Evolutionary conservation across 441 rosid genomes (phyloP).

Genomic region (Bocquillonia castaneifolia): DNA sequence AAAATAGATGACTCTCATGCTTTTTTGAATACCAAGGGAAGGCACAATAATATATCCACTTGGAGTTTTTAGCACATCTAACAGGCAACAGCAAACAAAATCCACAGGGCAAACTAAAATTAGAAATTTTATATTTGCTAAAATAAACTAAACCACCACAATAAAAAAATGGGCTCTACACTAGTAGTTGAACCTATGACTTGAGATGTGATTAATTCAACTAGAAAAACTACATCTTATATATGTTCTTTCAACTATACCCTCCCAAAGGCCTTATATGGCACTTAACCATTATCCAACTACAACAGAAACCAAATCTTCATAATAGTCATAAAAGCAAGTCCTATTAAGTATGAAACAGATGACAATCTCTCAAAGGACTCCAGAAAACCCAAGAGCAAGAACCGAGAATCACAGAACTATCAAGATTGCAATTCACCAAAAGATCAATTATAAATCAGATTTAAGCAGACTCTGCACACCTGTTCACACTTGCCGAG

Average conservation of each 20-base stretch:
- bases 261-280: not conserved
- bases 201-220: not conserved
- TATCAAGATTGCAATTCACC: slow-evolving; percentile 7
- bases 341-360: too few relatives aligned
- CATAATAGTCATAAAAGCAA: too few relatives aligned
- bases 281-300: slow-evolving; percentile 1
- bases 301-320: too few relatives aligned
- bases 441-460: slow-evolving; percentile 12
- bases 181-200: not conserved
- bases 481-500: slow-evolving; percentile 99
- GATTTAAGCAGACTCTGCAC: slow-evolving; percentile 21
- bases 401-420: slow-evolving; percentile 15
- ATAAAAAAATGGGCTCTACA: not conserved
- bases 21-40: slow-evolving; percentile 4
- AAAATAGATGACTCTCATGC: not conserved
- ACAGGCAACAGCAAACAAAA: slow-evolving; percentile 14
- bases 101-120: not conserved
- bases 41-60: not conserved
- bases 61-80: slow-evolving; percentile 8
- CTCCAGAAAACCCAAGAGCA: slow-evolving; percentile 13
- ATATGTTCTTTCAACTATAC: not conserved
- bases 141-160: not conserved
- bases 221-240: not conserved
- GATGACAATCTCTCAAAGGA: slow-evolving; percentile 5
- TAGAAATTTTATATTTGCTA: not conserved